Evolutionary conservation across 2,329 filamentous ascomycete species (phyloP).

Genomic region (Sclerotinia spermophila): DNA sequence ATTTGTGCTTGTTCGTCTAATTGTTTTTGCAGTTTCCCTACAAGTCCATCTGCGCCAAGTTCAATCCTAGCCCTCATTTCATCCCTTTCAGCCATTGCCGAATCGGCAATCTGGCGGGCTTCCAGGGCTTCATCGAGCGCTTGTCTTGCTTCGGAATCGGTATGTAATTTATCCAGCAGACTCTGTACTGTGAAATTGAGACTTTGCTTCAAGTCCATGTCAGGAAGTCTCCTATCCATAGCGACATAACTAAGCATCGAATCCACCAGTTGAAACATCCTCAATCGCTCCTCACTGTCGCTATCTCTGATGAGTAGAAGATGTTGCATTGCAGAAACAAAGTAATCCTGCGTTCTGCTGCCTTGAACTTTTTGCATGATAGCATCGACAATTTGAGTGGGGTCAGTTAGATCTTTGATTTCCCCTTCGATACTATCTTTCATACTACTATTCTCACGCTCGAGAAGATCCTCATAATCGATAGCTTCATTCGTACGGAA

Average conservation of each 20-base stretch:
- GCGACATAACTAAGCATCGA: constrained; percentile 99
- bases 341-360: constrained; percentile 88
- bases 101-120: constrained; percentile 88
- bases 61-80: constrained; percentile 88
- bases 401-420: constrained; percentile 87
- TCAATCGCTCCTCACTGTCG: constrained; percentile 83
- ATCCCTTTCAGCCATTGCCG: constrained; percentile 92
- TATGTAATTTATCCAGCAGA: constrained; percentile 91
- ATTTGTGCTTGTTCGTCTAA: constrained; percentile 89
- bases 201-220: constrained; percentile 97
- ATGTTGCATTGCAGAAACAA: constrained; percentile 91
- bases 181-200: constrained; percentile 97
- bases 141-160: constrained; percentile 89
- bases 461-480: constrained; percentile 96
- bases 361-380: constrained; percentile 82
- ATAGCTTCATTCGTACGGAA: constrained; percentile 94
- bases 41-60: constrained; percentile 86
- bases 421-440: constrained; percentile 68
- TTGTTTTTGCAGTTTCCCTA: constrained; percentile 88
- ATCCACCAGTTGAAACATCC: constrained; percentile 97
- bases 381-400: constrained; percentile 87
- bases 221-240: constrained; percentile 91
- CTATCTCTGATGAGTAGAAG: constrained; percentile 88
- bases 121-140: constrained; percentile 89
- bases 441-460: constrained; percentile 84